Evolutionary conservation across 208 protist genomes (phyloP).

Genomic region (Naegleria fowleri): DNA sequence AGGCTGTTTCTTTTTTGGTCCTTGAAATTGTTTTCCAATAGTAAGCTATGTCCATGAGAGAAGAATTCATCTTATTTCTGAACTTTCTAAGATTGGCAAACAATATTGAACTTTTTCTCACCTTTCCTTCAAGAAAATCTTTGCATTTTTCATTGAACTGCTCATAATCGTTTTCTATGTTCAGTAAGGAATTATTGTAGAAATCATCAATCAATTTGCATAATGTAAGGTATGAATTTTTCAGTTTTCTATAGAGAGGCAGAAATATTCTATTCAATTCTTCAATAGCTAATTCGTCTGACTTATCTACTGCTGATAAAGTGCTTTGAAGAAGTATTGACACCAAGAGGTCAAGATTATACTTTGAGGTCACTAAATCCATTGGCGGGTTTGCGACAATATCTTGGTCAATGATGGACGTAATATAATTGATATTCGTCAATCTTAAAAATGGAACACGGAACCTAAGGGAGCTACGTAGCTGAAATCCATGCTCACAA

Average conservation of each 20-base stretch:
- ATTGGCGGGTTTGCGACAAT: not conserved
- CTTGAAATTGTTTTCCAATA: not conserved
- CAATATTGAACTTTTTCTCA: not conserved
- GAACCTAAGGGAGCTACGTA: not conserved
- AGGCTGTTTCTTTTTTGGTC: too few relatives aligned
- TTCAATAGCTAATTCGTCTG: not conserved
- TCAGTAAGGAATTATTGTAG: not conserved
- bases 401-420: not conserved
- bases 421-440: not conserved
- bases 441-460: not conserved
- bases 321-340: not conserved
- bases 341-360: not conserved
- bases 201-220: not conserved
- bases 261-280: too few relatives aligned
- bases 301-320: not conserved
- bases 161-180: not conserved
- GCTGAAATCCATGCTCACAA: not conserved
- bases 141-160: not conserved
- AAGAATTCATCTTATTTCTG: not conserved
- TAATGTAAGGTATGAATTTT: not conserved
- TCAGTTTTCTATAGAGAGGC: not conserved
- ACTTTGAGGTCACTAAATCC: not conserved
- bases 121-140: not conserved
- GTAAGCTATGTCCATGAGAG: not conserved
- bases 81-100: not conserved